These are phyloP conservation scores for Fraxinus xanthoxyloides DNA, from an alignment of 305 asterid species.

Conservation along the genomic window DNA sequence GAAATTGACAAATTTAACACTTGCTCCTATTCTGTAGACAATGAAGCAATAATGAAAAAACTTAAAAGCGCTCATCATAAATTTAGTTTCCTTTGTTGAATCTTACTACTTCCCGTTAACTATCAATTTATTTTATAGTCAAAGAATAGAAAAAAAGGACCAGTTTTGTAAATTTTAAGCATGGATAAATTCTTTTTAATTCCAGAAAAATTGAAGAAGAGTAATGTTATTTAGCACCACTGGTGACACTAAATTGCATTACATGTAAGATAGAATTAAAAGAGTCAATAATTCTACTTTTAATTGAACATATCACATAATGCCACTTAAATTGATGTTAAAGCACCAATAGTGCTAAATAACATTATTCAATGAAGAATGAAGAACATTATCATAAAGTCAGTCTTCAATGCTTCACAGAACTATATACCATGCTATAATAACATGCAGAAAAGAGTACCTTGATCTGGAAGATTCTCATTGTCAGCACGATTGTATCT, in stretches of 20 bases:
- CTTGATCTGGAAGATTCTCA: constrained; percentile 89
- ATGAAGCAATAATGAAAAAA: background rate
- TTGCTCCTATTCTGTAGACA: too few relatives aligned
- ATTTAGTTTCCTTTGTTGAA: background rate
- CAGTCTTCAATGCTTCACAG: background rate
- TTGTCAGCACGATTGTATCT: constrained; percentile 74
- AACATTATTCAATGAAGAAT: background rate
- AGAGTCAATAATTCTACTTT: background rate
- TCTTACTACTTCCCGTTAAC: background rate
- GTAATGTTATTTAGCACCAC: background rate
- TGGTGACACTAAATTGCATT: background rate
- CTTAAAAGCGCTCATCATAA: background rate
- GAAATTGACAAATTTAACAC: too few relatives aligned
- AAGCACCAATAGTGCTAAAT: background rate
- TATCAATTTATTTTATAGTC: background rate
- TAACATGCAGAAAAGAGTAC: constrained; percentile 38
- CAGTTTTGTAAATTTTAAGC: background rate
- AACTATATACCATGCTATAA: background rate
- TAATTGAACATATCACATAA: background rate
- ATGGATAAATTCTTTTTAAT: background rate
- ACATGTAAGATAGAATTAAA: background rate
- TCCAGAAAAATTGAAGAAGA: too few relatives aligned
- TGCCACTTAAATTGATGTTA: background rate
- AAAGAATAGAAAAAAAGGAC: background rate
- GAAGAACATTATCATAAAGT: background rate